Percentiles rank a stretch among this genome's conserved stretches.
Conservation (phyloP, 176 grass and related monocot species). For the Carex kokanica region DNA sequence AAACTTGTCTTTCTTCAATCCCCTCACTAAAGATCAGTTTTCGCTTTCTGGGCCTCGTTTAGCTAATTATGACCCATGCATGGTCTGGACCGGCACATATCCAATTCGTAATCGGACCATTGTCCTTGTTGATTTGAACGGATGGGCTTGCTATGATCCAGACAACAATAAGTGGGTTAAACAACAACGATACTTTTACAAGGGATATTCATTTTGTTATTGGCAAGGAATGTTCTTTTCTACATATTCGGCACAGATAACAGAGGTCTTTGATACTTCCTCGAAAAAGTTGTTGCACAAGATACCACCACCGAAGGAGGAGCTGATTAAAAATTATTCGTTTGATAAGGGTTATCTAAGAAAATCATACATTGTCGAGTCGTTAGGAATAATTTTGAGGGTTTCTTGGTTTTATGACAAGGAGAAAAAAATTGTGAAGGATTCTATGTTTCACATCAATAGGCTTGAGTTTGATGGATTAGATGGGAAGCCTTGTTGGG, state of each 20-base stretch:
- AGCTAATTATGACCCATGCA: neutral
- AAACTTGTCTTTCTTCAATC: neutral
- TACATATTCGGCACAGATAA: rapidly evolving
- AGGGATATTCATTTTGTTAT: neutral
- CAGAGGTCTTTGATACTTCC: neutral
- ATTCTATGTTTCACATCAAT: neutral
- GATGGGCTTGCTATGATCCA: neutral
- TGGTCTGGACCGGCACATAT: neutral
- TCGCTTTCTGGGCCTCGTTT: neutral
- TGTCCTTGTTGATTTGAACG: neutral
- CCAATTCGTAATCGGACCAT: neutral
- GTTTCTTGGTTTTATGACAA: neutral
- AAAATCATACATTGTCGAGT: neutral
- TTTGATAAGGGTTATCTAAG: too few relatives aligned
- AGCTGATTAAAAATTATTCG: too few relatives aligned
- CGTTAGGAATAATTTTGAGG: neutral
- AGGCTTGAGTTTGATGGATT: neutral
- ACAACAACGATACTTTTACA: neutral
- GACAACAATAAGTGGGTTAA: neutral
- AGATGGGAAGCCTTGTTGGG: neutral
- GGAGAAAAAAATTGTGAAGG: neutral
- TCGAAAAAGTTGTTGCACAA: neutral
- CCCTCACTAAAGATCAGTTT: neutral
- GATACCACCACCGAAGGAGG: neutral
- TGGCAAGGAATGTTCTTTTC: neutral